A percentile compares a stretch with the other conserved stretches of the same genome.
Conservation (phyloP, 768 basidiomycete species). For the Hemileccinum impolitum region DNA sequence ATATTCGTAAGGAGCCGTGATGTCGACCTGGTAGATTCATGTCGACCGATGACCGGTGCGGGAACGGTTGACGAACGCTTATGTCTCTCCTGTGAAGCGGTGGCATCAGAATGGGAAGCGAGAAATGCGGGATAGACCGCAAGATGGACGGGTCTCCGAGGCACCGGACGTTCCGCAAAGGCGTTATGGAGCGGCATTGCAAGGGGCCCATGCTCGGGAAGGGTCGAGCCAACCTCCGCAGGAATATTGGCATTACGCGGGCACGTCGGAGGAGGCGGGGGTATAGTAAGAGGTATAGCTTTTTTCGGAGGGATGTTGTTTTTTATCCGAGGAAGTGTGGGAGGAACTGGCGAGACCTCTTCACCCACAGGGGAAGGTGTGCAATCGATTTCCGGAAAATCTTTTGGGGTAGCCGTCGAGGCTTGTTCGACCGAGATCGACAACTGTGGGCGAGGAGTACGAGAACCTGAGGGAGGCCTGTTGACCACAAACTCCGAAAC, state of each 20-base stretch:
- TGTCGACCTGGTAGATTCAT: conserved; percentile 33
- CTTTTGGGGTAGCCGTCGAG: conserved; percentile 22
- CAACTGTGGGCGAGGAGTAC: conserved; percentile 33
- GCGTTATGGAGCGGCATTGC: conserved; percentile 43
- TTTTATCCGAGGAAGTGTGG: conserved; percentile 24
- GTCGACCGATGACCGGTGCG: conserved; percentile 16
- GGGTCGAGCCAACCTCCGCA: conserved; percentile 30
- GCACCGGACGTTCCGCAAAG: conserved; percentile 26
- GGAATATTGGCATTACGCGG: conserved; percentile 37
- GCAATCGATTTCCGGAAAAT: conserved; percentile 30
- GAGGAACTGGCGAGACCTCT: conserved; percentile 29
- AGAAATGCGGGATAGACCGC: conserved; percentile 15
- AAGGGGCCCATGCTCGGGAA: conserved; percentile 23
- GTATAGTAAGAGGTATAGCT: conserved; percentile 34
- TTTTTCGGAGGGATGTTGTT: conserved; percentile 20
- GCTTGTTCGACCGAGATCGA: conserved; percentile 44
- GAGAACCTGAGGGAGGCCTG: conserved; percentile 10
- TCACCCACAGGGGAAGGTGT: conserved; percentile 23
- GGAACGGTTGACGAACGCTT: conserved; percentile 23
- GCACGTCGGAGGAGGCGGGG: conserved; percentile 30
- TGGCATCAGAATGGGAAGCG: conserved; percentile 2
- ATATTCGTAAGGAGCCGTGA: conserved; percentile 44
- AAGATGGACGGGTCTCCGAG: conserved; percentile 17
- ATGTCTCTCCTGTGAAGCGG: conserved; percentile 15
- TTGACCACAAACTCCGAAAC: conserved; percentile 20